These are phyloP conservation scores for Monocercomonoides exilis DNA, from an alignment of 78 protist genomes.

Conservation along the genomic window DNA sequence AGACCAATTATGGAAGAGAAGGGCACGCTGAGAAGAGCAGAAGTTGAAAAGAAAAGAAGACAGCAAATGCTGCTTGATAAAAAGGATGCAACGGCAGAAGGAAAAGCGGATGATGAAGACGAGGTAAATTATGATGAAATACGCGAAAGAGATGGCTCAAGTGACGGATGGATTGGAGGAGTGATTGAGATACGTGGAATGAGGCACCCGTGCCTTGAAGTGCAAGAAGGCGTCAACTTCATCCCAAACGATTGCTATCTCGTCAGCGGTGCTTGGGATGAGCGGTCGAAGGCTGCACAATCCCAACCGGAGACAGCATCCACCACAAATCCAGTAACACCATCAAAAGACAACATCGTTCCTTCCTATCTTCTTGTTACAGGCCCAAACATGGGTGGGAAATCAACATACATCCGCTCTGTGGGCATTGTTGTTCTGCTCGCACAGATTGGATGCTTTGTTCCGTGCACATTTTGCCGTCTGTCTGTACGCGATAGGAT, in stretches of 20 bases:
- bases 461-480: conserved; percentile 57
- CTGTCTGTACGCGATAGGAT: conserved; percentile 60
- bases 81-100: not conserved
- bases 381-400: conserved; percentile 76
- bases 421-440: conserved; percentile 49
- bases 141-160: not conserved
- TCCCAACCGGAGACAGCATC: not conserved
- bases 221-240: conserved; percentile 56
- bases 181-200: conserved; percentile 37
- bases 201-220: conserved; percentile 87
- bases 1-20: conserved; percentile 50
- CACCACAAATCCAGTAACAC: not conserved
- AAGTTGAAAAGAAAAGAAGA: too few species aligned
- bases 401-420: conserved; percentile 70
- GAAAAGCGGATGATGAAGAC: not conserved
- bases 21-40: not conserved
- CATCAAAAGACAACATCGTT: not conserved
- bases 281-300: too few species aligned
- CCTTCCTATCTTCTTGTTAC: conserved; percentile 65
- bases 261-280: not conserved
- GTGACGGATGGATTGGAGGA: conserved; percentile 13
- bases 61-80: not conserved
- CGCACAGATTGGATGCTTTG: conserved; percentile 97
- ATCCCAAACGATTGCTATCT: conserved; percentile 74
- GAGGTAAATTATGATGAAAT: too few species aligned